Conservation (phyloP, 768 basidiomycete species). For the Krasilnikovozyma curviuscula region DNA sequence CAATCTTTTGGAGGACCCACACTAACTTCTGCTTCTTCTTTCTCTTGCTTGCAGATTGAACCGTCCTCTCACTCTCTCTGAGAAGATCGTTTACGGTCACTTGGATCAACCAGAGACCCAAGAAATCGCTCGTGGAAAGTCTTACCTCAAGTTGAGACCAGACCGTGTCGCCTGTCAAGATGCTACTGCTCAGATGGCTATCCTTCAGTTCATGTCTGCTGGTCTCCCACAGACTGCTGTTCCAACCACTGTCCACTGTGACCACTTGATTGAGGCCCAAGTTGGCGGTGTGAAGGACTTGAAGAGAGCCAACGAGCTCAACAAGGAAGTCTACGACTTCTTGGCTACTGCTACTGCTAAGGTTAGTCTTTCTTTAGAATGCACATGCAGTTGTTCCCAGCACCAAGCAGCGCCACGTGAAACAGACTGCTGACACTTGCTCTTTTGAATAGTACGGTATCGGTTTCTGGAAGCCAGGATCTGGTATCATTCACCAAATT, state of each 20-base stretch:
- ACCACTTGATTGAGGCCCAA: conserved; percentile 97
- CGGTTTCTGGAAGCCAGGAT: conserved; percentile 98
- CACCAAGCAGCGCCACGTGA: background rate
- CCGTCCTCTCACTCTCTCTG: conserved; percentile 78
- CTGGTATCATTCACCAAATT: conserved; percentile 98
- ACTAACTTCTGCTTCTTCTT: conserved; percentile 18
- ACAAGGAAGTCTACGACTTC: conserved; percentile 99
- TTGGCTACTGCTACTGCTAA: conserved; percentile 91
- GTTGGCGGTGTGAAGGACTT: conserved; percentile 84
- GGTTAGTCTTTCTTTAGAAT: conserved; percentile 27
- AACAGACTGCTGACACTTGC: background rate
- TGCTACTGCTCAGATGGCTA: conserved; percentile 67
- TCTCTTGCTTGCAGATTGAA: conserved; percentile 40
- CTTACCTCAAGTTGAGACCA: conserved; percentile 92
- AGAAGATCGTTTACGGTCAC: conserved; percentile 96
- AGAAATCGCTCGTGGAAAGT: conserved; percentile 74
- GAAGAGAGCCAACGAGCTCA: conserved; percentile 71
- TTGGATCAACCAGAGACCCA: conserved; percentile 82
- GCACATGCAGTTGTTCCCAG: background rate
- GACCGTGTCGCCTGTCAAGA: conserved; percentile 43
- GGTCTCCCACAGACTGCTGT: conserved; percentile 96
- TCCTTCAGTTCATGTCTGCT: conserved; percentile 99
- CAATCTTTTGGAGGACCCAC: background rate
- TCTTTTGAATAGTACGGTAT: conserved; percentile 56
- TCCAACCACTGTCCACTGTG: conserved; percentile 96